A percentile compares a stretch with the other conserved stretches of the same genome.
Evolutionary conservation across 1,284 basidiomycete species (phyloP).

Genomic region (Megacollybia platyphylla): DNA sequence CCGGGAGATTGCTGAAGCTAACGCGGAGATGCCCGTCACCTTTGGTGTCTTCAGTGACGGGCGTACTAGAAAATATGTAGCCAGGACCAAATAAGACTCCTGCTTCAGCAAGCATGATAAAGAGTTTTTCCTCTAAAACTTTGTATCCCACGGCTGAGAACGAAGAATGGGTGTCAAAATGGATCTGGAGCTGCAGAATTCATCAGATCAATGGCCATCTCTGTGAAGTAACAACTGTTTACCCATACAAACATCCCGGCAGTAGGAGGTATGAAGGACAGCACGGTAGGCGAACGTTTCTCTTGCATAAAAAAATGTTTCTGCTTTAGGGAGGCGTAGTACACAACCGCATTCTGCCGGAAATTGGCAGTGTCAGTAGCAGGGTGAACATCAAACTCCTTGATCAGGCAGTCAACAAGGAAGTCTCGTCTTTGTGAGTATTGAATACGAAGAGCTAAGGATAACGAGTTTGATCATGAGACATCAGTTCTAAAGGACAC

Average conservation of each 20-base stretch:
- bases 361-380: constrained; percentile 16
- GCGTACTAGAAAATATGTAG: constrained; percentile 36
- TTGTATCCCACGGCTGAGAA: constrained; percentile 26
- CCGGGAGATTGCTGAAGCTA: constrained; percentile 45
- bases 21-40: constrained; percentile 47
- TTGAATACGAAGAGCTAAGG: constrained; percentile 35
- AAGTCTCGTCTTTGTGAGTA: constrained; percentile 48
- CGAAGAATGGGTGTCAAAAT: constrained; percentile 49
- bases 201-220: background rate
- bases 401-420: constrained; percentile 41
- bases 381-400: constrained; percentile 35
- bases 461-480: background rate
- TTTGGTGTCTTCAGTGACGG: constrained; percentile 15
- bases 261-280: constrained; percentile 62
- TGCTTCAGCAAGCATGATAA: constrained; percentile 41
- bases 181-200: constrained; percentile 39
- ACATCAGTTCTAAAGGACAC: constrained; percentile 4
- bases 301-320: constrained; percentile 16
- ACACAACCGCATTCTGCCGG: constrained; percentile 28
- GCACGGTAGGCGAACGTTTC: constrained; percentile 29
- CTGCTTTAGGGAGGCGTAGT: constrained; percentile 26
- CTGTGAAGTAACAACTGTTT: constrained; percentile 1
- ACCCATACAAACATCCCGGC: constrained; percentile 65
- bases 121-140: constrained; percentile 42
- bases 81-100: constrained; percentile 51